Evolutionary conservation across 2,329 filamentous ascomycete species (phyloP), one percentile per base, ranked within the genome.

Genomic region (Chaetomium olivaceum): DNA sequence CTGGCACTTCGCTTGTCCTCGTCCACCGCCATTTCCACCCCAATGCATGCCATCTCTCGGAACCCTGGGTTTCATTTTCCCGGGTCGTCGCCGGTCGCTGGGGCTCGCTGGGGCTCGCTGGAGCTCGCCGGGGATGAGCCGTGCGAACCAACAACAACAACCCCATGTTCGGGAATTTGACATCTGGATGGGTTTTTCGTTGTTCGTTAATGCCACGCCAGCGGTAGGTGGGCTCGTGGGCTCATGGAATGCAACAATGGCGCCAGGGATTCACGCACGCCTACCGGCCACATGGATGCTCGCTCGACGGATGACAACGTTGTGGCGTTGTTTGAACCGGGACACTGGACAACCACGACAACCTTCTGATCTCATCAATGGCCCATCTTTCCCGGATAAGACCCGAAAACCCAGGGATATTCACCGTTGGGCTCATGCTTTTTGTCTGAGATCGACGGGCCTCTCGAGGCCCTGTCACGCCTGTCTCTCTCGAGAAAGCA

Each of bases 1-100:
- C 52, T 48, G 31, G 48, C 57, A 50, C 63, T 19, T 54, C 31
- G 55, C 55, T 55, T 60, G 63, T 39, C 11, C 58, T 54, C 55
- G 57, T 39, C 65, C 62, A 68, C 67, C 69, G 61, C 65, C 63
- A 61, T 63, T 70, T 69, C 43, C 61, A 12, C 21, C 57, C 63
- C 43, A 60, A 64, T 51, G 58, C 52, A 62, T 58, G 54, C 52
- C 51, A 54, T 62, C 48, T 50, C 52, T 56, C 27, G 27, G 36
- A 55, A 25, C 55, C 25, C 54, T 64, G 55, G 57, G 57, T 63
- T 63, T 54, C 64, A 59, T 59, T 61, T 57, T 61, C 61, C 63
- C 57, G 65, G 58, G 54, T 65, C 52, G 63, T 31, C 29, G 39
- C 16, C 11, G 51, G 27, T 51, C 46, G 51, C 46, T 43, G 36